phyloP scores from a whole-genome alignment of 306 rosid species.

The Biancaea sappan region DNA sequence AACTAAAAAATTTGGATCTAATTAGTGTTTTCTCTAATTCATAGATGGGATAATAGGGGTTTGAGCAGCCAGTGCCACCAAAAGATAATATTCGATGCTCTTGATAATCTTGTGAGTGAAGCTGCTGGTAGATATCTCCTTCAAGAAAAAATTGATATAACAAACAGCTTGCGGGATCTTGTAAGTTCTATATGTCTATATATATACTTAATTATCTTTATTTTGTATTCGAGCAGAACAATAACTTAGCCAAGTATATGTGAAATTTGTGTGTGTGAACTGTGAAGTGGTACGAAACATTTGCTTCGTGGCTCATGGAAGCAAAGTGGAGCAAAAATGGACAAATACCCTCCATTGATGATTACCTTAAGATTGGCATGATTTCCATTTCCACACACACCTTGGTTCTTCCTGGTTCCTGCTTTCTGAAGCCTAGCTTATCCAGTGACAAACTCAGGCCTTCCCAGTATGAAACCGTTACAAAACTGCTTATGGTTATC shows the following conservation, averaged over 20 bases:
- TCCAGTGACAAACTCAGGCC: conserved; percentile 34
- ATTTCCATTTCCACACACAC: conserved; percentile 43
- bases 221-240: neutral
- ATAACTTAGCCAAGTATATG: neutral
- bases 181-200: conserved; percentile 10
- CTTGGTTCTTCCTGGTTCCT: conserved; percentile 38
- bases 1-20: no score
- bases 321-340: conserved; percentile 48
- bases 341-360: conserved; percentile 43
- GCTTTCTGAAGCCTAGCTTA: conserved; percentile 41
- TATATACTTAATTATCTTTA: neutral
- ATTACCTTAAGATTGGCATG: conserved; percentile 41
- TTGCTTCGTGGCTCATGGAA: conserved; percentile 50
- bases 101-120: conserved; percentile 36
- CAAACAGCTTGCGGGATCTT: conserved; percentile 25
- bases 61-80: conserved; percentile 27
- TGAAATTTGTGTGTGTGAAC: no score
- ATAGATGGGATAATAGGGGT: conserved; percentile 35
- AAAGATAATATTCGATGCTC: conserved; percentile 43
- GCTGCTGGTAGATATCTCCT: conserved; percentile 26
- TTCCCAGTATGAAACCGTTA: conserved; percentile 29
- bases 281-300: conserved; percentile 48
- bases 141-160: conserved; percentile 40
- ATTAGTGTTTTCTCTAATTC: neutral
- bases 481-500: conserved; percentile 37